Percentiles rank a stretch among this genome's conserved stretches.
These are phyloP conservation scores for Xylaria digitata DNA, from an alignment of 2,329 filamentous ascomycete genomes.

Conservation along the genomic window DNA sequence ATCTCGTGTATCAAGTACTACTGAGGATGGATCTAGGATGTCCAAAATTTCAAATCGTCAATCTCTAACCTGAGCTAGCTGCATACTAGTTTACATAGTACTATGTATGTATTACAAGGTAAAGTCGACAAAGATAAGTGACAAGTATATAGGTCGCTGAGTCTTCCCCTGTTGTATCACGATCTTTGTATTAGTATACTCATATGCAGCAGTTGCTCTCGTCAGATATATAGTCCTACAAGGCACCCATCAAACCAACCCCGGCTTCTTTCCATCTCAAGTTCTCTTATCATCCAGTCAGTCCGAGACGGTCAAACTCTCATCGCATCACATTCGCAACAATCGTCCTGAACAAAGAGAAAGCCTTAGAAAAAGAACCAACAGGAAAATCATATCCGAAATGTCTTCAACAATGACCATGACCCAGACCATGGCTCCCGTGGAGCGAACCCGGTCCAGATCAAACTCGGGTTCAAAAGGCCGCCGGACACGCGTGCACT, in stretches of 20 bases:
- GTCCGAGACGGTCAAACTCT: neutral
- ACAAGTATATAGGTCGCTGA: constrained; percentile 12
- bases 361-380: neutral
- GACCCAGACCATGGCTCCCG: constrained; percentile 34
- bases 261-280: constrained; percentile 11
- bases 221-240: constrained; percentile 35
- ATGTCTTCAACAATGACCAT: constrained; percentile 39
- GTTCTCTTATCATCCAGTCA: constrained; percentile 3
- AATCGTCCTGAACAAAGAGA: neutral
- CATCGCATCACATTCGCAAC: constrained; percentile 14
- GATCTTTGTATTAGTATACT: neutral
- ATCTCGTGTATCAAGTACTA: constrained; percentile 5
- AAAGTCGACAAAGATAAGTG: constrained; percentile 13
- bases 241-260: constrained; percentile 23
- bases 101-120: neutral
- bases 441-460: constrained; percentile 34
- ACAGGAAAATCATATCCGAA: constrained; percentile 11
- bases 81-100: neutral
- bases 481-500: constrained; percentile 39
- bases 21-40: constrained; percentile 18
- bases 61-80: constrained; percentile 11
- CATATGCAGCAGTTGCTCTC: constrained; percentile 20
- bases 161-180: constrained; percentile 25
- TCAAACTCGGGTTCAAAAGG: constrained; percentile 38
- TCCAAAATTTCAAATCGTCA: constrained; percentile 37